These are phyloP conservation scores for Pinus tabuliformis DNA, from an alignment of 75 land plant genomes.

Conservation along the genomic window DNA sequence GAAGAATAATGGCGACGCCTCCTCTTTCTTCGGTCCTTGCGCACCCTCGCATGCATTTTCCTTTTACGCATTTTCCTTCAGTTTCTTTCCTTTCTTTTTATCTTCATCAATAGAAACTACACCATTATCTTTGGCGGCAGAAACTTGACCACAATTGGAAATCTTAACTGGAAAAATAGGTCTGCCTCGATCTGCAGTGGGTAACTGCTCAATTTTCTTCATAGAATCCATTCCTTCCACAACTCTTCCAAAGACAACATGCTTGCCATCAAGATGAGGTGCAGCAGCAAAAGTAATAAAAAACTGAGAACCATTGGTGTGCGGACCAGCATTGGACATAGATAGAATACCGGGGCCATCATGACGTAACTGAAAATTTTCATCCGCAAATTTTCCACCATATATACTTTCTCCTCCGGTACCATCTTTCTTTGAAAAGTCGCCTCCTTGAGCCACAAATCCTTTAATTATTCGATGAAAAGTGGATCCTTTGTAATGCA, in stretches of 20 bases:
- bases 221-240: conserved; percentile 69
- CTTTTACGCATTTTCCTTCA: conserved; percentile 39
- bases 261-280: conserved; percentile 88
- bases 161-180: too few species aligned
- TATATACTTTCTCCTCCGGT: conserved; percentile 96
- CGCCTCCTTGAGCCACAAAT: conserved; percentile 88
- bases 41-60: conserved; percentile 61
- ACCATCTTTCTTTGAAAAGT: conserved; percentile 83
- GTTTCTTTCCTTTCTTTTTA: conserved; percentile 58
- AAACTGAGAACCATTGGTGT: conserved; percentile 86
- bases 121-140: too few species aligned
- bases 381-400: conserved; percentile 93
- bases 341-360: conserved; percentile 82
- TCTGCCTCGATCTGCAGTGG: conserved; percentile 10
- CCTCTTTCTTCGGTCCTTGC: conserved; percentile 61
- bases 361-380: conserved; percentile 60
- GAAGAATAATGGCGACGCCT: conserved; percentile 53
- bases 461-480: conserved; percentile 94
- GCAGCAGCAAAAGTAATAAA: conserved; percentile 71
- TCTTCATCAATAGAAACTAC: conserved; percentile 13
- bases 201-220: conserved; percentile 72
- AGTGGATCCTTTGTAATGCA: conserved; percentile 91
- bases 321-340: conserved; percentile 82
- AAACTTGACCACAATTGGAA: too few species aligned
- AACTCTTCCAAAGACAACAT: conserved; percentile 96